Conservation (phyloP, 2,329 filamentous ascomycete genomes). For the Ceratocystis eucalypticola region DNA sequence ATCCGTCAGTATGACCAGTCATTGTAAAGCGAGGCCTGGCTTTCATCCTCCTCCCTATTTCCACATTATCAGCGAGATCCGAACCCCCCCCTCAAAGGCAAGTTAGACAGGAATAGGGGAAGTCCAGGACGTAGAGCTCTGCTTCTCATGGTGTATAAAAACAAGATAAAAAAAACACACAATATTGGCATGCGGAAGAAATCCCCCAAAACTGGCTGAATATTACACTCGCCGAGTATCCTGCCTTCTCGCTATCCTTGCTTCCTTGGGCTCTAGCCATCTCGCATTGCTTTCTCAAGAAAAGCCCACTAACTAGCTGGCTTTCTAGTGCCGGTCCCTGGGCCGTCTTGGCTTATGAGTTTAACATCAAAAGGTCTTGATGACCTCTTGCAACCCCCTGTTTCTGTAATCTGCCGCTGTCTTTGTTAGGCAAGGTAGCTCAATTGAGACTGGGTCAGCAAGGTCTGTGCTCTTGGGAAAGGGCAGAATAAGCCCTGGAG, state of each 20-base stretch:
- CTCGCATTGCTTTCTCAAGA: too few relatives aligned
- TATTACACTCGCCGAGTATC: not conserved
- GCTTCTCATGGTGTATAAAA: not conserved
- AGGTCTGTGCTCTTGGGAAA: not conserved
- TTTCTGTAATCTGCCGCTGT: slow-evolving; percentile 1
- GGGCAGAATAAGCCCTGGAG: not conserved
- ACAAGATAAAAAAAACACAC: not conserved
- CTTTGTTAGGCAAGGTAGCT: slow-evolving; percentile 3
- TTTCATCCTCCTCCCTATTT: not conserved
- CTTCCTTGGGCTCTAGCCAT: too few relatives aligned
- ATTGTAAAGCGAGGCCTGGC: too few relatives aligned
- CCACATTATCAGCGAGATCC: not conserved
- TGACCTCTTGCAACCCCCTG: not conserved
- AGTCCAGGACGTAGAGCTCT: not conserved
- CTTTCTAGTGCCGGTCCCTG: not conserved
- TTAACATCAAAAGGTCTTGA: slow-evolving; percentile 11
- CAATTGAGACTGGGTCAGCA: not conserved
- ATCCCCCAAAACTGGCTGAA: not conserved
- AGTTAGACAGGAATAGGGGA: not conserved
- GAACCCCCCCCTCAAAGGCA: not conserved
- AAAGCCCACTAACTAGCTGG: not conserved
- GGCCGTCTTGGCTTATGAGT: slow-evolving; percentile 4
- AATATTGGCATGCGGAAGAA: too few relatives aligned
- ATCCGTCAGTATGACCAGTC: too few relatives aligned
- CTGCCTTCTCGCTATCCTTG: too few relatives aligned